Percentiles rank a stretch among this genome's conserved stretches.
Evolutionary conservation across 306 rosid species (phyloP).

Genomic region (Sechiopsis laciniata): DNA sequence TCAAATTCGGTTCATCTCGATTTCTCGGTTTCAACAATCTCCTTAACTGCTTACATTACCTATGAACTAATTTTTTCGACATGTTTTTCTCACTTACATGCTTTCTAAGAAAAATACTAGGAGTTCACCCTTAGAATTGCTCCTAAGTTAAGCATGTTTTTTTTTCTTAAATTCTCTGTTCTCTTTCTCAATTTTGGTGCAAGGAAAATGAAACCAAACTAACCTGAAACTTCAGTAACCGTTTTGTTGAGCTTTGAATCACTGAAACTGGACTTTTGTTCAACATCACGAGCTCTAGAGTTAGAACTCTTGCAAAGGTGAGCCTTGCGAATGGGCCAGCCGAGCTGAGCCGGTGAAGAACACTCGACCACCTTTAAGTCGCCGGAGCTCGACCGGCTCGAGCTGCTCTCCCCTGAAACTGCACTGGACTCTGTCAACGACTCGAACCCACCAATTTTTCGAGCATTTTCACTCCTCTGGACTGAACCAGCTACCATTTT

Average conservation of each 20-base stretch:
- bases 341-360: conserved; percentile 62
- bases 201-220: conserved; percentile 18
- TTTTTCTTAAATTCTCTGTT: too few relatives aligned
- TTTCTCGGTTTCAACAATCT: too few relatives aligned
- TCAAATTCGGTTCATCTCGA: too few relatives aligned
- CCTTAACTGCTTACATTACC: too few relatives aligned
- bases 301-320: conserved; percentile 40
- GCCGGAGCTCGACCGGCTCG: conserved; percentile 53
- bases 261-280: conserved; percentile 30
- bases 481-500: conserved; percentile 61
- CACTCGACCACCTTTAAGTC: conserved; percentile 36
- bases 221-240: conserved; percentile 57
- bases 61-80: too few relatives aligned
- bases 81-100: too few relatives aligned
- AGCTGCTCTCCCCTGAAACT: conserved; percentile 49
- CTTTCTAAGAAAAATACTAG: too few relatives aligned
- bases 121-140: too few relatives aligned
- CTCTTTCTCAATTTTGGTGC: too few relatives aligned
- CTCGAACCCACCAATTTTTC: conserved; percentile 35
- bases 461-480: conserved; percentile 31
- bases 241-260: conserved; percentile 33
- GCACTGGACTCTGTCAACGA: conserved; percentile 52
- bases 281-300: conserved; percentile 36
- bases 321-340: conserved; percentile 93
- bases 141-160: too few relatives aligned